phyloP scores from a whole-genome alignment of 2,329 filamentous ascomycete genomes.

The Curvularia spicifera region DNA sequence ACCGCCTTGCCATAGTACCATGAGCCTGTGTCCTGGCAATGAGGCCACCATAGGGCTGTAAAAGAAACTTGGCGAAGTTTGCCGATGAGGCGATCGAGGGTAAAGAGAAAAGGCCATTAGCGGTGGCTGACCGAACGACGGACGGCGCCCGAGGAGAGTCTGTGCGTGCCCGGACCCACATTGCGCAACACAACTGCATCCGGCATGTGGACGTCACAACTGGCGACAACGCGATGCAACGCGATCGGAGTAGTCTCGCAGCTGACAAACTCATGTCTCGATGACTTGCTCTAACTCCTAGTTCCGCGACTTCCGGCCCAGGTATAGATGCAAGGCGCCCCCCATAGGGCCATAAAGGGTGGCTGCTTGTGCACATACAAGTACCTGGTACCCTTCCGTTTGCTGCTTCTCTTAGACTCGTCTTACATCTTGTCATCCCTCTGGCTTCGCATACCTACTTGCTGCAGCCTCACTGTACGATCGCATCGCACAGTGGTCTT shows the following conservation, averaged over 20 bases:
- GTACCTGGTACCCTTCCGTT: conserved; percentile 12
- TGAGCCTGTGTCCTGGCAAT: neutral
- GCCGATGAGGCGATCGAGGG: conserved; percentile 1
- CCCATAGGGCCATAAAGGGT: conserved; percentile 1
- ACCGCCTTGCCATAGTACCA: neutral
- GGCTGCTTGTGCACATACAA: conserved; percentile 10
- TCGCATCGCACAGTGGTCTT: neutral
- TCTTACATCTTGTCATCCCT: conserved; percentile 9
- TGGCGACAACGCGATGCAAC: conserved; percentile 30
- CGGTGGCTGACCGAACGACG: conserved; percentile 17
- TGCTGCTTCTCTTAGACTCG: conserved; percentile 15
- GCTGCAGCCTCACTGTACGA: conserved; percentile 1
- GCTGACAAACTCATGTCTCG: conserved; percentile 38
- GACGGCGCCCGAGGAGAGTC: neutral
- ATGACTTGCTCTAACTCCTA: conserved; percentile 22
- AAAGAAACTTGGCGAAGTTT: conserved; percentile 10
- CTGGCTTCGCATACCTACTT: conserved; percentile 8
- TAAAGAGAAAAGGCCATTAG: conserved; percentile 5
- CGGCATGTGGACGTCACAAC: conserved; percentile 19
- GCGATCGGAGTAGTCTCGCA: conserved; percentile 30
- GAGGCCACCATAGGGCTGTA: neutral
- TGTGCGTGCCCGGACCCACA: conserved; percentile 16
- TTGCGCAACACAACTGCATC: conserved; percentile 14
- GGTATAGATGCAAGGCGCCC: conserved; percentile 22
- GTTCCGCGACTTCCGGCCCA: conserved; percentile 38